Percentiles rank a stretch among this genome's conserved stretches.
phyloP scores from a whole-genome alignment of 768 basidiomycete genomes.

The Tricholoma matsutake region DNA sequence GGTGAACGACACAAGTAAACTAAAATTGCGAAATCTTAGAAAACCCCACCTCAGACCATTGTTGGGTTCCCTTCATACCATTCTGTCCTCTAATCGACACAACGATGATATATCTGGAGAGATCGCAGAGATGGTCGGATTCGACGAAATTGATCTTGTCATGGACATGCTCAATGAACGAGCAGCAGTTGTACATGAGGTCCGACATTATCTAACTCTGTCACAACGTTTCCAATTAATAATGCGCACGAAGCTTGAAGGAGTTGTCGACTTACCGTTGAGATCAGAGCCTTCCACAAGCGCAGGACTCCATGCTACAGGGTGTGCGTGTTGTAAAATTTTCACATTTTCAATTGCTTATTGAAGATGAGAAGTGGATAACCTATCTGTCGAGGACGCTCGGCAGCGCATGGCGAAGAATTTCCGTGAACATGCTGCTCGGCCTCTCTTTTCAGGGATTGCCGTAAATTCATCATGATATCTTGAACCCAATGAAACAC shows the following conservation, averaged over 20 bases:
- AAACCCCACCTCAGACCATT: slow-evolving; percentile 25
- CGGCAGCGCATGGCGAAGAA: slow-evolving; percentile 60
- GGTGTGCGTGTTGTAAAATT: not conserved
- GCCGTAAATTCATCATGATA: slow-evolving; percentile 38
- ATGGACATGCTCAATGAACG: slow-evolving; percentile 67
- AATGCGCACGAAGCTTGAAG: not conserved
- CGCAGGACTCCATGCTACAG: not conserved
- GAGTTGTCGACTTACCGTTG: not conserved
- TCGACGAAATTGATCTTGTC: slow-evolving; percentile 78
- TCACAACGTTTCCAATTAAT: not conserved
- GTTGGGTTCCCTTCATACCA: slow-evolving; percentile 27
- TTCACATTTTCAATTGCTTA: not conserved
- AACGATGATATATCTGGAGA: slow-evolving; percentile 77
- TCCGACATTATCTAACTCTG: slow-evolving; percentile 22
- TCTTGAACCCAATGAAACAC: not conserved
- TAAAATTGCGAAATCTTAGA: slow-evolving; percentile 12
- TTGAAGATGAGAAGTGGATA: not conserved
- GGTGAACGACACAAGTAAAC: not conserved
- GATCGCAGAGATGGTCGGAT: slow-evolving; percentile 78
- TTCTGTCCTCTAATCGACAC: slow-evolving; percentile 47
- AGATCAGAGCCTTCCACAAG: not conserved
- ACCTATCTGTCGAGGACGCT: slow-evolving; percentile 44
- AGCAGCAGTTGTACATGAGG: slow-evolving; percentile 43
- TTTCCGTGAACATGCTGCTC: slow-evolving; percentile 57
- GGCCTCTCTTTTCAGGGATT: slow-evolving; percentile 59